Evolutionary conservation across 441 rosid species (phyloP), one percentile per base, ranked within the genome.

Genomic region (Pelargonium fulgidum): DNA sequence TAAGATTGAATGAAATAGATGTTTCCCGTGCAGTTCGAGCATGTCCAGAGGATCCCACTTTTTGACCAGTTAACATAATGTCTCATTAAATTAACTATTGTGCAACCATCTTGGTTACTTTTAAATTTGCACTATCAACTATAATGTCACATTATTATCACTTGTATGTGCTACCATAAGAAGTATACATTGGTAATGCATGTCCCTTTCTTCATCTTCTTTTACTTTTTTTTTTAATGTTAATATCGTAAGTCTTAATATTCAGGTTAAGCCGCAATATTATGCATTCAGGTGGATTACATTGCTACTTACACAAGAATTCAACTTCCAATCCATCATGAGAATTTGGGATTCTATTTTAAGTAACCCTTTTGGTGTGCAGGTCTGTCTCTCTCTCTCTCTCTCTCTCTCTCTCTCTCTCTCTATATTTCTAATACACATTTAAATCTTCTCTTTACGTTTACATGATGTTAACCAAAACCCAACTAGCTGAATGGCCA

Each of bases 231-330:
- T n/a, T n/a, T n/a, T n/a, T n/a, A n/a, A n/a, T 47, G 11, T 9
- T 47, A 47, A 12, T 48, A 44, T 16, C 26, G 20, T 67, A 42
- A 45, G 44, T 64, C 24, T 33, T 41, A 5, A 65, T 71, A 68
- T 59, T 59, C 89, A 88, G 94, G 91, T 88, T 17, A 81, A 82
- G 76, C 88, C 89, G 1, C 91, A 88, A 65, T 86, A 77, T 76
- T 86, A 88, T 64, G 94, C 84, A 59, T 88, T 88, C 79, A 81
- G 94, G 76, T 88, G 94, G 94, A 86, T 88, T 77, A 86, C 94
- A 36, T 72, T 88, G 78, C 80, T 88, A 39, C 91, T 88, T 22
- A 84, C 91, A 62, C 89, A 88, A 77, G 94, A 88, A 77, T 88
- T 88, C 75, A 74, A 78, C 74, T 81, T 86, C 66, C 87, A 77